Evolutionary conservation across 495 filamentous ascomycete genomes (phyloP).

Genomic region (Aspergillus avenaceus): DNA sequence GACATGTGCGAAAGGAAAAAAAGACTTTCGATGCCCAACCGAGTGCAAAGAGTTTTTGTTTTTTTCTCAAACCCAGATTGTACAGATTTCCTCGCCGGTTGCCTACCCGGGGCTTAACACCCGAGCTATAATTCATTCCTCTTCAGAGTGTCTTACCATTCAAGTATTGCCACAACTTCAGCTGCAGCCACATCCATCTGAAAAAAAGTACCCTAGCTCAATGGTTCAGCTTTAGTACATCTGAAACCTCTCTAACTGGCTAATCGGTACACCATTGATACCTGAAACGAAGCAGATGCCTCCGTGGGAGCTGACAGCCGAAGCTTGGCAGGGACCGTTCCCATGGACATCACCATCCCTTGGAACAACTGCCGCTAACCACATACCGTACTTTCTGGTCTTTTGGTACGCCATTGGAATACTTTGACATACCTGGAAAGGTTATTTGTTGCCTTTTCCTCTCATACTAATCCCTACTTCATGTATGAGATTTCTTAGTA

Average conservation of each 20-base stretch:
- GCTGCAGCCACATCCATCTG: neutral
- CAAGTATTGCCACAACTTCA: neutral
- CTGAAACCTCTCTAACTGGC: neutral
- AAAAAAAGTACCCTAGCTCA: neutral
- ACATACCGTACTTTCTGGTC: too few relatives aligned
- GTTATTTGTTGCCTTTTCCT: too few relatives aligned
- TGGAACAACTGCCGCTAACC: too few relatives aligned
- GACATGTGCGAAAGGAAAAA: too few relatives aligned
- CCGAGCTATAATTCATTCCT: neutral
- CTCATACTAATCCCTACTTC: too few relatives aligned
- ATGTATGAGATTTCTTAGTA: too few relatives aligned
- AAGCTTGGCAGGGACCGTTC: neutral
- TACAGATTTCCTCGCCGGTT: too few relatives aligned
- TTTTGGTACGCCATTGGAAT: too few relatives aligned
- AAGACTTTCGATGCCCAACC: too few relatives aligned
- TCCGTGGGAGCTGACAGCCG: neutral
- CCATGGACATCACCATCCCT: neutral
- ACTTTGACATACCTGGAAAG: too few relatives aligned
- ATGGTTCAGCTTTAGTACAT: neutral
- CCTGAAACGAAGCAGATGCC: neutral
- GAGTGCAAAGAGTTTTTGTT: too few relatives aligned
- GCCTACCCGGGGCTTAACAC: neutral
- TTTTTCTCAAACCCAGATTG: too few relatives aligned
- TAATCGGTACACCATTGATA: neutral
- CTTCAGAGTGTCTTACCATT: neutral